Percentiles rank a stretch among this genome's conserved stretches.
Evolutionary conservation across 768 basidiomycete genomes (phyloP).

Genomic region (Suillus bovinus): DNA sequence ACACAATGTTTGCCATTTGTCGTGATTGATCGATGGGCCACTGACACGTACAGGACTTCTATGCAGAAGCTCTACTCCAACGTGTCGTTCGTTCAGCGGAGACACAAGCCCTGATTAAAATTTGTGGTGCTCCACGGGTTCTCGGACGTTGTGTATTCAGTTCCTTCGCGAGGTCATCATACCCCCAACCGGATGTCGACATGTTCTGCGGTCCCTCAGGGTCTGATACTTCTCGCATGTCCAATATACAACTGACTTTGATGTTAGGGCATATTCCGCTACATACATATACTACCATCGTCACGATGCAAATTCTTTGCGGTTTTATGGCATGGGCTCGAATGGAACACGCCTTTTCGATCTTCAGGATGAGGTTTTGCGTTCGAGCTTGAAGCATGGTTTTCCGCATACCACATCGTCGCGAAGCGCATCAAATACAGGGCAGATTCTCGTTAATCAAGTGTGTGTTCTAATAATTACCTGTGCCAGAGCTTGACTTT

Average conservation of each 20-base stretch:
- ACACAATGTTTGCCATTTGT: conserved; percentile 6
- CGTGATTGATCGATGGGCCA: not conserved
- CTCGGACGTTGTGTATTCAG: conserved; percentile 28
- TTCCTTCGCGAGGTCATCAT: conserved; percentile 10
- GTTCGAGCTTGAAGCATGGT: conserved; percentile 37
- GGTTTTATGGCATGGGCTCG: conserved; percentile 61
- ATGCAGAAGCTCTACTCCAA: conserved; percentile 17
- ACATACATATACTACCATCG: conserved; percentile 52
- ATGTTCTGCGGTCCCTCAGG: conserved; percentile 28
- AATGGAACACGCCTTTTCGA: conserved; percentile 26
- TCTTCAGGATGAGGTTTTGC: conserved; percentile 24
- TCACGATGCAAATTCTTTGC: conserved; percentile 53
- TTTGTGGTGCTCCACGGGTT: conserved; percentile 28
- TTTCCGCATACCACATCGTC: conserved; percentile 33
- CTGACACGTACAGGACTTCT: conserved; percentile 19
- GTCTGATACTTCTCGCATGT: conserved; percentile 11
- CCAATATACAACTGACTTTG: conserved; percentile 10
- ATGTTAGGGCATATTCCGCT: conserved; percentile 19
- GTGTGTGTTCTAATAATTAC: conserved; percentile 25
- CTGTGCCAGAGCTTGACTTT: not conserved
- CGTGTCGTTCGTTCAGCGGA: conserved; percentile 20
- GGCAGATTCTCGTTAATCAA: conserved; percentile 42
- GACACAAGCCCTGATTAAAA: conserved; percentile 15
- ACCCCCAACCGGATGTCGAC: conserved; percentile 32
- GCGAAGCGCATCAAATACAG: conserved; percentile 11